Base-by-base conservation (phyloP, 768 basidiomycete genomes). In the Phylloporus arenicola region DNA sequence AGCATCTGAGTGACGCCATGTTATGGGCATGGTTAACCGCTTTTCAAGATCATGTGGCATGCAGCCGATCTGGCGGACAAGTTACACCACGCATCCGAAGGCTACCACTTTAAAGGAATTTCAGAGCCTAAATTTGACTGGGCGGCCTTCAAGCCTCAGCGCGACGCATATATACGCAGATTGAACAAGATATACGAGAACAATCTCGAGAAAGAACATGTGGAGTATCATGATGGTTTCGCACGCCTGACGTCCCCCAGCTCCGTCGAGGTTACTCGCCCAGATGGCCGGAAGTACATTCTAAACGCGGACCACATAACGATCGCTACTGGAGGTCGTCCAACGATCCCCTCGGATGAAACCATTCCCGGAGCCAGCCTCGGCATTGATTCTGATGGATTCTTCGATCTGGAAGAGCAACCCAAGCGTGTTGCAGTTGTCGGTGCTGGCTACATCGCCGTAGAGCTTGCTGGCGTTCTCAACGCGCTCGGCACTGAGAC, bases 401-500 rank as follows among this genome's bases (percentile, higher is more conserved):
- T 99, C 76, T 99, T 99, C 61, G 90, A 83, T 40, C 81, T 99
- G 40, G 82, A 82, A 57, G 79, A 86, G 45, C 92, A 95, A 67
- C 96, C 96, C 9, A 90, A 86, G 70, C 82, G 92, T 51, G 93
- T 96, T 27, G 94, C 86, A 3, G 86, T 98, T 48, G 84, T 97
- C 38, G 96, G 96, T 41, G 96, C 96, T 13, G 96, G 96, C 1
- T 99, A 99, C 68, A 98, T 99, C 58, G 93, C 93, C 16, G 90
- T 97, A 54, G 96, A 99, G 70, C 82, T 99, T 41, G 92, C 95
- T 5, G 96, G 96, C 17, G 82, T 99, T 48, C 82, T 99, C 71
- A 82, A 97, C 69, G 77, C 89, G 7, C 82, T 96, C 49, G 92
- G 94, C 19, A 79, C 85, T 31, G 92, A 98, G 70, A 93, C 92